Evolutionary conservation across 2,329 filamentous ascomycete genomes (phyloP), one percentile per base, ranked within the genome.

Genomic region (Pezicula neosporulosa): DNA sequence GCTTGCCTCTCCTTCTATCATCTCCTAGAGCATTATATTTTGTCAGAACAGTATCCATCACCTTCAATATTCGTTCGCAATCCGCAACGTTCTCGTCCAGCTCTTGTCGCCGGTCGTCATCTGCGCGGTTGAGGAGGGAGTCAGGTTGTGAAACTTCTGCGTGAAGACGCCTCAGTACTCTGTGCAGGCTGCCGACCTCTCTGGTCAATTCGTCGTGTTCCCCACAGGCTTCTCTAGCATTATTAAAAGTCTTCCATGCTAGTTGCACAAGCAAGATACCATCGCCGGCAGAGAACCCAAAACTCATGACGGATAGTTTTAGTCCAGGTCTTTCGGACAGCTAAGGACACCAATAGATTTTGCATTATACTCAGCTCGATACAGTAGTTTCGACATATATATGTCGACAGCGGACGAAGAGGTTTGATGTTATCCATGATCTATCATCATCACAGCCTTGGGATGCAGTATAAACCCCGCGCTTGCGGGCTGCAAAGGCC

Each of bases 121-220:
- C 41, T 19, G 24, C 36, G 15, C 18, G 60, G 66, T 76, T 77
- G 21, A 84, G 70, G 9, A 77, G 67, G 9, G 80, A 82, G 56
- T 76, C 74, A 0, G 72, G 70, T 54, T 82, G 78, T 51, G 76
- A 72, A 24, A 75, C 73, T 64, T 84, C 81, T 50, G 72, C 68
- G 42, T 77, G 76, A 33, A 85, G 69, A 54, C 81, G 75, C 47
- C 77, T 76, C 3, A 84, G 69, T 4, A 75, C 74, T 13, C 73
- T 72, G 56, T 82, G 76, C 41, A 85, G 68, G 42, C 70, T 70
- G 42, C 74, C 74, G 38, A 83, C 72, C n/a, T 74, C 72, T 10
- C 66, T 61, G 2, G 77, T 72, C 42, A 80, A 67, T 19, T 75
- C 70, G 44, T 69, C 69, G 49, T 80, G 76, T 28, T 75, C 70